Evolutionary conservation across 116 monocot genomes (phyloP).

Genomic region (Trichopus zeylanicus): DNA sequence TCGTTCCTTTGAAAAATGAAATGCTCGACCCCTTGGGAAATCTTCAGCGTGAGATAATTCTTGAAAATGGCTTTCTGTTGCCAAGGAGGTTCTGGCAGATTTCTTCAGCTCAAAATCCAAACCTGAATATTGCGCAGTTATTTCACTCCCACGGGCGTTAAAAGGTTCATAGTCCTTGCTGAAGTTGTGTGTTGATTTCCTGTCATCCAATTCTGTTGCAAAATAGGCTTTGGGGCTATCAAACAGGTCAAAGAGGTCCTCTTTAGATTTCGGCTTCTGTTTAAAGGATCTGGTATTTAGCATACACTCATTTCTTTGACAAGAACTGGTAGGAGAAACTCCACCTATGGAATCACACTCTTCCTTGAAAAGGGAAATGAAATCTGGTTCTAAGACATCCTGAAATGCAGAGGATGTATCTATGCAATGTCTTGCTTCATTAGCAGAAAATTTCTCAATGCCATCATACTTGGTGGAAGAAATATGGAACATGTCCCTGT

Average conservation of each 20-base stretch:
- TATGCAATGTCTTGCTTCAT: not conserved
- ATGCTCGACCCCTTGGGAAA: not conserved
- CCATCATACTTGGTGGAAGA: constrained; percentile 9
- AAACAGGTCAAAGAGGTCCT: constrained; percentile 20
- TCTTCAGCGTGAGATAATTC: constrained; percentile 10
- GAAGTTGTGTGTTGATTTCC: constrained; percentile 8
- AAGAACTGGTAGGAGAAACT: constrained; percentile 7
- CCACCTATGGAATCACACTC: constrained; percentile 1
- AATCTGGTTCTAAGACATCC: not conserved
- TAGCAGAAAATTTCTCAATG: constrained; percentile 8
- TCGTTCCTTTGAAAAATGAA: not conserved
- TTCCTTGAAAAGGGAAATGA: not conserved
- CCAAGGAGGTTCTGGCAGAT: constrained; percentile 4
- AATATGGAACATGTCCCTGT: constrained; percentile 12
- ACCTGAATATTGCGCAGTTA: constrained; percentile 8
- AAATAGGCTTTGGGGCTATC: constrained; percentile 1
- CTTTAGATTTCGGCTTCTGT: constrained; percentile 10
- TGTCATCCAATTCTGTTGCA: constrained; percentile 5
- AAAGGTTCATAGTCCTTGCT: not conserved
- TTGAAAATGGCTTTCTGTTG: constrained; percentile 1
- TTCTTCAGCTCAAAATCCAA: constrained; percentile 3
- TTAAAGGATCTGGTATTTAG: constrained; percentile 3
- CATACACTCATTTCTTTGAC: not conserved
- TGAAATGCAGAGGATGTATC: too few species aligned
- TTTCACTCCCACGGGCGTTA: constrained; percentile 12